Conservation (phyloP, 2,329 filamentous ascomycete species). For the Cercospora sesami region DNA sequence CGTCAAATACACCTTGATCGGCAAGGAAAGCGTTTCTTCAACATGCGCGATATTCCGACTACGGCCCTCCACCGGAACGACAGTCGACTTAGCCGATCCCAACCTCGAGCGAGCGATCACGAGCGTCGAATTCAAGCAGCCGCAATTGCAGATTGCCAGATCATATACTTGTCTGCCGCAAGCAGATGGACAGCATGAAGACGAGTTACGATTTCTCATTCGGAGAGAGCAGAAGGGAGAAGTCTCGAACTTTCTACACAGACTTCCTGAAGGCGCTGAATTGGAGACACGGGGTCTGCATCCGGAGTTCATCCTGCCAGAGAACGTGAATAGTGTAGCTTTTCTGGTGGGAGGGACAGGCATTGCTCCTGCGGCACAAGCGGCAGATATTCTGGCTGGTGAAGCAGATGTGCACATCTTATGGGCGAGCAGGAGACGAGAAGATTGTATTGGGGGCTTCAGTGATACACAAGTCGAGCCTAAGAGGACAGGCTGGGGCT, state of each 20-base stretch:
- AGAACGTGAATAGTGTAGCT: constrained; percentile 60
- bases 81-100: constrained; percentile 26
- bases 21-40: constrained; percentile 63
- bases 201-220: constrained; percentile 69
- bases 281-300: constrained; percentile 80
- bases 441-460: constrained; percentile 64
- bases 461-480: constrained; percentile 48
- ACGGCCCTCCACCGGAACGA: constrained; percentile 40
- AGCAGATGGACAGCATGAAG: constrained; percentile 32
- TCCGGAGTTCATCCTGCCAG: constrained; percentile 61
- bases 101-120: constrained; percentile 62
- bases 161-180: constrained; percentile 87
- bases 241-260: constrained; percentile 77
- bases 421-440: constrained; percentile 72
- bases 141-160: constrained; percentile 85
- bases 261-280: constrained; percentile 58
- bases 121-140: constrained; percentile 92
- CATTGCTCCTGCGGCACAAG: constrained; percentile 84
- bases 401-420: constrained; percentile 64
- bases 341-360: constrained; percentile 93
- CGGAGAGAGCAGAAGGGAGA: constrained; percentile 78
- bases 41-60: constrained; percentile 70
- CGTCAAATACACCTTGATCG: constrained; percentile 59
- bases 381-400: constrained; percentile 60
- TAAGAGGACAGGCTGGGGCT: constrained; percentile 22